Evolutionary conservation across 345 rosid genomes (phyloP), one percentile per base, ranked within the genome.

Genomic region (Brassica incana): DNA sequence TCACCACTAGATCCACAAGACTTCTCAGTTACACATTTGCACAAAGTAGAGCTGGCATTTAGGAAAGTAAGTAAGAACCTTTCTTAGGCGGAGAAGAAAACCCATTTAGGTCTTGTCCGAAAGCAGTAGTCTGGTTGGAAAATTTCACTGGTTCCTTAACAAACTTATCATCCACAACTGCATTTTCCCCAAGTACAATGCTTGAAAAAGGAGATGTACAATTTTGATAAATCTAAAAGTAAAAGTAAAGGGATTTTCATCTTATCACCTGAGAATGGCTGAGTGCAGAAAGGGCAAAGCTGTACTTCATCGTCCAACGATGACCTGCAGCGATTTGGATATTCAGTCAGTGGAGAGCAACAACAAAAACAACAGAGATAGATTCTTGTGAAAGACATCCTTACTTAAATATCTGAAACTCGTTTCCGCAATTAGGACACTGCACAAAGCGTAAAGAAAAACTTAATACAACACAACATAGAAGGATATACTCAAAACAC

Each of bases 401-500:
- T 91, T 88, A 95, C 98, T 90, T 92, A 92, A 95, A 88, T 73
- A 91, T 83, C 81, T 92, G 95, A 82, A 95, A 95, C 12, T 89
- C 91, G 45, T 95, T 90, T 84, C 98, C 96, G 32, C 99, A 95
- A 85, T 90, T 91, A n/a, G 98, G 97, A 84, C 97, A 92, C 99
- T 95, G 88, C 87, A 89, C 85, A 88, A 30, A 2, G 36, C 10
- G 70, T 66, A 77, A 78, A 77, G 60, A 43, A 62, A 29, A 48
- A n/a, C 50, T 43, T 2, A 43, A 2, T 43, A 43, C 4, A 43
- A 43, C 36, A 66, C 0, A 20, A 60, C 58, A 40, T 16, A 9
- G 3, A 69, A 27, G n/a, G 72, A 69, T 25, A 10, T 65, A 48
- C 77, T 60, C 20, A 52, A 60, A 54, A 14, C 54, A 45, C 40